Conservation (phyloP, 2,329 filamentous ascomycete species). For the Magnaporthales sp. region DNA sequence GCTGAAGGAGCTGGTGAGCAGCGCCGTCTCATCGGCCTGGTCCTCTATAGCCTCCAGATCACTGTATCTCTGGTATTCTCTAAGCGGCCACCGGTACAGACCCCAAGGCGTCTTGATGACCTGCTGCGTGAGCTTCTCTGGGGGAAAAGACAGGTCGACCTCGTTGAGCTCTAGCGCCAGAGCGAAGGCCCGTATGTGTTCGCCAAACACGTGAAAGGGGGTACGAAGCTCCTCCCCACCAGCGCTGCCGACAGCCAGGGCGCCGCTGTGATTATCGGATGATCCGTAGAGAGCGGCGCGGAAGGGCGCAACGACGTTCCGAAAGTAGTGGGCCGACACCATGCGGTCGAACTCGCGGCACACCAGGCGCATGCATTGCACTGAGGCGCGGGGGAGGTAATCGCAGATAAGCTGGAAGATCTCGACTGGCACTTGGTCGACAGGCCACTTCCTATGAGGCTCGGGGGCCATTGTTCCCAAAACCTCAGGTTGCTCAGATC, state of each 20-base stretch:
- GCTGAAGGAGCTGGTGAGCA: conserved; percentile 50
- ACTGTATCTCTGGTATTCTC: conserved; percentile 49
- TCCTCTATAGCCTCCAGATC: conserved; percentile 51
- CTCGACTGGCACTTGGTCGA: conserved; percentile 44
- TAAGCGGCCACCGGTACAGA: conserved; percentile 54
- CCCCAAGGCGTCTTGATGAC: conserved; percentile 53
- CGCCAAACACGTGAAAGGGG: conserved; percentile 52
- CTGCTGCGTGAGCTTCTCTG: conserved; percentile 46
- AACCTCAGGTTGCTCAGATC: neutral
- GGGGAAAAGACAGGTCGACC: conserved; percentile 36
- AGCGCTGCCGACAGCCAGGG: neutral
- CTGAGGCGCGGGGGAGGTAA: conserved; percentile 46
- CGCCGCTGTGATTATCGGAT: neutral
- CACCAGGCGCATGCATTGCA: conserved; percentile 54
- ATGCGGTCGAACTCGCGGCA: conserved; percentile 38
- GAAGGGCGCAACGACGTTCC: conserved; percentile 57
- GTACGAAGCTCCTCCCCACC: neutral
- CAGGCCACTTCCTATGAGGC: neutral
- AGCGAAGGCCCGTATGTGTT: conserved; percentile 53
- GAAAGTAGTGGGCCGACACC: conserved; percentile 38
- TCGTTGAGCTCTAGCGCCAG: conserved; percentile 62
- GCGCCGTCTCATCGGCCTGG: conserved; percentile 53
- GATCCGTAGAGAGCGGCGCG: conserved; percentile 50
- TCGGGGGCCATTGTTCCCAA: neutral
- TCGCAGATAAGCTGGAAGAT: conserved; percentile 49